Evolutionary conservation across 2,329 filamentous ascomycete genomes (phyloP).

Genomic region (Penicillium digitatum): DNA sequence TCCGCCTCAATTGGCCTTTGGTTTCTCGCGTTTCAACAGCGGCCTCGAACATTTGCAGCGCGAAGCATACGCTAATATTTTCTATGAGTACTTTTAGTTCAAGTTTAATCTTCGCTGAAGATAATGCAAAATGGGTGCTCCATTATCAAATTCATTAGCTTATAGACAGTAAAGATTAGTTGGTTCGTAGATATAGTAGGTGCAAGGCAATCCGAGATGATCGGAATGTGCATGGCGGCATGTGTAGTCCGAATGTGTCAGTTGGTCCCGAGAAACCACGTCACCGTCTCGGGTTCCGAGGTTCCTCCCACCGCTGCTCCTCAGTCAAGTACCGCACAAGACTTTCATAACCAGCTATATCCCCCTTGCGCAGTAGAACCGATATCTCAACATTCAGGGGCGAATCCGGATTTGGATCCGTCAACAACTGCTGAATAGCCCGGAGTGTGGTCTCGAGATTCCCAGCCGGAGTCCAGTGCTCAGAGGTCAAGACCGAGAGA

Average conservation of each 20-base stretch:
- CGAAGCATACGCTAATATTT: conserved; percentile 3
- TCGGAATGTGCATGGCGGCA: conserved; percentile 1
- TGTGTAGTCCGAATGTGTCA: neutral
- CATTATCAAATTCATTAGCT: neutral
- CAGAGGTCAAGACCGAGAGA: conserved; percentile 74
- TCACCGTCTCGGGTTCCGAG: conserved; percentile 12
- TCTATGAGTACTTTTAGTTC: conserved; percentile 11
- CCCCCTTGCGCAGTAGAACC: conserved; percentile 44
- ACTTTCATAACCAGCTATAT: conserved; percentile 45
- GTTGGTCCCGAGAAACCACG: neutral
- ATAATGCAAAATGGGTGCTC: conserved; percentile 5
- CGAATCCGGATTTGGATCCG: conserved; percentile 45
- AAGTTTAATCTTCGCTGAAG: conserved; percentile 1
- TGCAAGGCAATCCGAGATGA: neutral
- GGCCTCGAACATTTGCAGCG: conserved; percentile 2
- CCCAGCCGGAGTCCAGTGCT: conserved; percentile 71
- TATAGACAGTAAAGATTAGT: neutral
- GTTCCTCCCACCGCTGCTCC: conserved; percentile 46
- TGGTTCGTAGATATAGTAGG: neutral
- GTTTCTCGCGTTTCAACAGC: neutral
- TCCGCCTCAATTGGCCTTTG: neutral
- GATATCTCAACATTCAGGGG: conserved; percentile 50
- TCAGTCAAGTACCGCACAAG: conserved; percentile 47
- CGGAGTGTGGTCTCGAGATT: conserved; percentile 54
- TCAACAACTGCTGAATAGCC: conserved; percentile 47